Evolutionary conservation across 1,139 yeast genomes (phyloP), one percentile per base, ranked within the genome.

Genomic region (Meyerozyma smithsonii): DNA sequence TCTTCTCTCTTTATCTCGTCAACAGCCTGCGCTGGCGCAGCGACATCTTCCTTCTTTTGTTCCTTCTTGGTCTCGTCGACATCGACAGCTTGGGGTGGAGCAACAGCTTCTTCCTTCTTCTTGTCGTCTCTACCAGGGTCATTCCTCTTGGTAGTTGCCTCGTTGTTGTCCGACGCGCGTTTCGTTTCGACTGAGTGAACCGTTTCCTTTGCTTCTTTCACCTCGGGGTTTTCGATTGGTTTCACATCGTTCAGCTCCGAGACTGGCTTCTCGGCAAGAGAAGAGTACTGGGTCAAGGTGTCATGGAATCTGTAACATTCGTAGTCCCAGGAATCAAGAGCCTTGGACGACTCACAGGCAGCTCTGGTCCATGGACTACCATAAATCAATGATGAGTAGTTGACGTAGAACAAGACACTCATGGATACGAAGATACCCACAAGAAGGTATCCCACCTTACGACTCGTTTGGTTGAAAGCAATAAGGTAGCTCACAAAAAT

Each of bases 311-410:
- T 55, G 47, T 66, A 66, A 64, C 98, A 92, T 55, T 82, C 84
- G 58, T 81, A 92, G 69, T 92, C 98, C 98, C 95, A 87, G 11
- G 76, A 67, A 15, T 69, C 57, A 19, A 85, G 50, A 52, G 80
- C 66, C 63, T 80, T 80, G 39, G 89, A 66, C 35, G 72, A 64
- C 43, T 69, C 64, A 65, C 98, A 92, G 44, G 74, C 64, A 18
- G 61, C 62, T 52, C 73, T 74, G 36, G 95, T 85, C 97, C 97
- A 90, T 44, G 79, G 76, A n/a, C 74, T 54, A 37, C 84, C 98
- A 55, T 88, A 87, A 41, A 84, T 77, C 54, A 92, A 66, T 32
- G 97, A 84, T 4, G 87, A 74, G 64, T 83, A 84, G 49, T 72
- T 65, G 41, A 66, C 59, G 66, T 76, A 92, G 62, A 83, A 81